These are phyloP conservation scores for Phytophthora colocasiae DNA, from an alignment of 352 stramenopile genomes.

Conservation along the genomic window DNA sequence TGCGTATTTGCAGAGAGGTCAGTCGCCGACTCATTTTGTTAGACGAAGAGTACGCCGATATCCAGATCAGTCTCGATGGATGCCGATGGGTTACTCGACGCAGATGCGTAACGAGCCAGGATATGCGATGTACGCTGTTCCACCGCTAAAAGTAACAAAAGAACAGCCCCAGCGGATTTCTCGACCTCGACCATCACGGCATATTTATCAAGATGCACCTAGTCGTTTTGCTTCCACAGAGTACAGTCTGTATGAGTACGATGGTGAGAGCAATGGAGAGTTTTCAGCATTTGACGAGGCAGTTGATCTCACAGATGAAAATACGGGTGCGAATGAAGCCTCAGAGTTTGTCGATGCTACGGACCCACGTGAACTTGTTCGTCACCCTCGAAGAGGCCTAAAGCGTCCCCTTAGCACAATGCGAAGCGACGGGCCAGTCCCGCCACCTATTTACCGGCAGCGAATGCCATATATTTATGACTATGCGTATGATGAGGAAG, in stretches of 20 bases:
- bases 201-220: conserved; percentile 27
- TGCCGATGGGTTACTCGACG: conserved; percentile 16
- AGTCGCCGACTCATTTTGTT: conserved; percentile 21
- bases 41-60: conserved; percentile 23
- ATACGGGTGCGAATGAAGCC: not conserved
- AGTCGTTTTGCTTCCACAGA: conserved; percentile 22
- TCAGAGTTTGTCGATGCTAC: conserved; percentile 14
- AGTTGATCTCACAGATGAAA: conserved; percentile 31
- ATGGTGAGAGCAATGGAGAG: conserved; percentile 10
- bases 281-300: conserved; percentile 21
- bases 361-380: conserved; percentile 22
- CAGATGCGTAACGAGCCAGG: conserved; percentile 14
- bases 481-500: conserved; percentile 39
- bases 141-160: conserved; percentile 3
- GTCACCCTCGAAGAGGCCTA: conserved; percentile 22
- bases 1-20: conserved; percentile 17
- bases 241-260: conserved; percentile 26
- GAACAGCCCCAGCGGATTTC: conserved; percentile 18
- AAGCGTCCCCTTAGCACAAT: conserved; percentile 37
- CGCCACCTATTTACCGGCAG: conserved; percentile 39
- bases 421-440: conserved; percentile 19
- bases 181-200: conserved; percentile 3
- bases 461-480: conserved; percentile 47
- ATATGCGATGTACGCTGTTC: conserved; percentile 25
- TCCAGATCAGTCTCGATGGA: conserved; percentile 29